phyloP scores from a whole-genome alignment of 2,329 filamentous ascomycete species.

The Neonectria neomacrospora region DNA sequence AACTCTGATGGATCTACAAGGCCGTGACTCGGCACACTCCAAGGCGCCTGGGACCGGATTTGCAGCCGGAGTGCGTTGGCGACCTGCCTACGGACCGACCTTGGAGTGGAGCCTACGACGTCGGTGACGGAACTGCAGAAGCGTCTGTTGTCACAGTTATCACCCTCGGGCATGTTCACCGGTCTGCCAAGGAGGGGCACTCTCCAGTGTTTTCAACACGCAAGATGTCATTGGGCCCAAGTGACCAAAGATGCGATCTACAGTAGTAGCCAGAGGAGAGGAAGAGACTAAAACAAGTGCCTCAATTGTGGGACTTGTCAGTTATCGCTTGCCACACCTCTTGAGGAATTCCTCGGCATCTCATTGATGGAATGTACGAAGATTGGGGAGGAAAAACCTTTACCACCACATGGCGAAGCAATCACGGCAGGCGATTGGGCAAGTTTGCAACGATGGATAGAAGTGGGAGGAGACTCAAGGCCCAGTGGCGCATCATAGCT shows the following conservation, averaged over 20 bases:
- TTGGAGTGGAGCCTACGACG: constrained; percentile 26
- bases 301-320: constrained; percentile 32
- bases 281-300: constrained; percentile 20
- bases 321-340: constrained; percentile 24
- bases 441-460: not conserved
- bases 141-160: constrained; percentile 21
- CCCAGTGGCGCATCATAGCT: constrained; percentile 18
- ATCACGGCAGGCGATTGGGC: not conserved
- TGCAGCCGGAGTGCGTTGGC: constrained; percentile 20
- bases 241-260: constrained; percentile 10
- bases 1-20: not conserved
- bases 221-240: constrained; percentile 25
- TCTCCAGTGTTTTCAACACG: constrained; percentile 22
- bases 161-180: constrained; percentile 14
- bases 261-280: constrained; percentile 24
- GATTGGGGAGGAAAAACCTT: not conserved
- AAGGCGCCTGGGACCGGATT: constrained; percentile 1
- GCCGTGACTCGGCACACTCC: constrained; percentile 7
- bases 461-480: constrained; percentile 5
- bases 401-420: not conserved
- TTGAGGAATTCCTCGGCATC: constrained; percentile 3
- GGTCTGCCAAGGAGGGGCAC: constrained; percentile 17
- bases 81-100: constrained; percentile 11
- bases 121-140: constrained; percentile 38
- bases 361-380: not conserved